These are phyloP conservation scores for Mrakia gelida DNA, from an alignment of 768 basidiomycete genomes.

Conservation along the genomic window DNA sequence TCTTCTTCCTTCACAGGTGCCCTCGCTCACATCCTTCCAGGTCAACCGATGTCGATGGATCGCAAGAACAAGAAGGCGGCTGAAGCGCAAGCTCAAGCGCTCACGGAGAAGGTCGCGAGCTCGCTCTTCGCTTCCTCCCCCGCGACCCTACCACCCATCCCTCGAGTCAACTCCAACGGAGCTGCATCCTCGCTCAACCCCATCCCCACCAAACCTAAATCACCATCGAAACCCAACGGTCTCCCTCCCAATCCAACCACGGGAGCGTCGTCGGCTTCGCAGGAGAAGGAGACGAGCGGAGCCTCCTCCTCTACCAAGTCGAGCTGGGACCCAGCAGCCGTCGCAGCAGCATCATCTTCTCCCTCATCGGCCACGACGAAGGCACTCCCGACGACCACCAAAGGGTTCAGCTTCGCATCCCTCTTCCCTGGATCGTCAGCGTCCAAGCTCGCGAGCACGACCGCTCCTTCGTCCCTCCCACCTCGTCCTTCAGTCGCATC, in stretches of 20 bases:
- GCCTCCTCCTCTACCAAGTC: background rate
- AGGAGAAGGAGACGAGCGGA: background rate
- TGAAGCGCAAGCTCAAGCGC: background rate
- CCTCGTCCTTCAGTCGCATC: background rate
- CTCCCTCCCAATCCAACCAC: background rate
- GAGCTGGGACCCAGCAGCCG: background rate
- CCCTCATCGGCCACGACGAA: background rate
- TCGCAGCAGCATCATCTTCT: background rate
- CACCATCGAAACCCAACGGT: background rate
- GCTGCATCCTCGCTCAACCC: background rate
- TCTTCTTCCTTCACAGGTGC: conserved; percentile 57
- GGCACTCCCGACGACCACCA: background rate
- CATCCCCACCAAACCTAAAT: background rate
- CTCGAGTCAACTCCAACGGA: background rate
- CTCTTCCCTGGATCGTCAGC: background rate
- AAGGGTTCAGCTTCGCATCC: background rate
- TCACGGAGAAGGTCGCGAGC: background rate
- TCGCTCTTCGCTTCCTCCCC: background rate
- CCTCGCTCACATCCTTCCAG: conserved; percentile 87
- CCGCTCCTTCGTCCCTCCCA: background rate
- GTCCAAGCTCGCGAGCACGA: background rate
- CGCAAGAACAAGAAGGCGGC: conserved; percentile 72
- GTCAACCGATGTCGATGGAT: conserved; percentile 92
- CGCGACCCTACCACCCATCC: background rate
- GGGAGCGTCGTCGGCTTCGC: background rate